Evolutionary conservation across 768 basidiomycete species (phyloP).

Genomic region (Kwoniella dejecticola): DNA sequence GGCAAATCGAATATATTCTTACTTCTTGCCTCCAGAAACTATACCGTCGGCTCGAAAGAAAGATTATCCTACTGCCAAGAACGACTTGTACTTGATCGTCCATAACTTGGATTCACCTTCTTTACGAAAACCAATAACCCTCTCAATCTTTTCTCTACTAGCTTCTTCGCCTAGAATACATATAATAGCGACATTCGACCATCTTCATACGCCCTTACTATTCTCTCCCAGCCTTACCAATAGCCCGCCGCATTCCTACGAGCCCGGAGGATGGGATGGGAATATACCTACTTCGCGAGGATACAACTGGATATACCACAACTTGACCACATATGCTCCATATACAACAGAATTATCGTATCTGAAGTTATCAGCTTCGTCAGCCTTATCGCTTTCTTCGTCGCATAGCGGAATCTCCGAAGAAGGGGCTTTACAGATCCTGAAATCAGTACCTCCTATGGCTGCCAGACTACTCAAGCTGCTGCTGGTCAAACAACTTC

Average conservation of each 20-base stretch:
- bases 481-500: conserved; percentile 70
- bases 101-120: conserved; percentile 84
- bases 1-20: conserved; percentile 66
- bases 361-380: conserved; percentile 39
- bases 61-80: conserved; percentile 50
- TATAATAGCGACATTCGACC: conserved; percentile 81
- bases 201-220: conserved; percentile 77
- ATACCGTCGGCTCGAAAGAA: conserved; percentile 15
- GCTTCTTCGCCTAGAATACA: conserved; percentile 76
- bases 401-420: conserved; percentile 59
- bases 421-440: conserved; percentile 76
- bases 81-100: conserved; percentile 72
- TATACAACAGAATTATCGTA: conserved; percentile 73
- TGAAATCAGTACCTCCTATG: conserved; percentile 82
- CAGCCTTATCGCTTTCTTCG: conserved; percentile 45
- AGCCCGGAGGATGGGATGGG: conserved; percentile 58
- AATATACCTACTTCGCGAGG: conserved; percentile 39
- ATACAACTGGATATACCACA: conserved; percentile 65
- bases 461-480: conserved; percentile 79
- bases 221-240: conserved; percentile 63
- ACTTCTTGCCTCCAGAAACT: conserved; percentile 58
- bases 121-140: conserved; percentile 67
- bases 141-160: conserved; percentile 70
- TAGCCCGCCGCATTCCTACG: conserved; percentile 37
- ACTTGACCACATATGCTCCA: conserved; percentile 77